Evolutionary conservation across 352 stramenopile genomes (phyloP), one percentile per base, ranked within the genome.

Genomic region (Saprolegnia parasitica): DNA sequence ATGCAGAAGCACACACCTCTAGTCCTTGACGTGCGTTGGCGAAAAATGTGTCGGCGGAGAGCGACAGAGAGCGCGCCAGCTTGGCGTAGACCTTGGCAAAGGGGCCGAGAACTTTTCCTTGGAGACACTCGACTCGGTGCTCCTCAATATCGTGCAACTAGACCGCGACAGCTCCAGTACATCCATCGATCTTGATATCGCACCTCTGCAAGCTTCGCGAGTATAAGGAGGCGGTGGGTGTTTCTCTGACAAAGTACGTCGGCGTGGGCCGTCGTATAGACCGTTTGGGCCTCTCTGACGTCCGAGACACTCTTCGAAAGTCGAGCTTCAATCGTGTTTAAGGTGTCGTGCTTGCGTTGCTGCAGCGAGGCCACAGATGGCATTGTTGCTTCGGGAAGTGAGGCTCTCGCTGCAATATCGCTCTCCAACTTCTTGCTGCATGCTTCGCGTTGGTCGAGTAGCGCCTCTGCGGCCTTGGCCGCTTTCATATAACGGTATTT

Each of bases 401-500:
- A 20, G 21, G 18, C 21, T n/a, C 20, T 55, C 0, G 13, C 39
- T 11, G n/a, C 24, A 46, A 52, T 50, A 20, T 70, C 63, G 11
- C n/a, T 62, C 15, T 70, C 50, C 20, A 29, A 21, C 49, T 62
- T 60, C 4, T 62, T 32, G 45, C 15, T 60, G 5, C 18, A 49
- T 16, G 37, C n/a, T 23, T 70, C 55, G 26, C 54, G 49, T 20
- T 49, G 13, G 13, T 32, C 45, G 23, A 70, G 47, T 16, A 42
- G 37, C 20, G 40, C 23, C 24, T 67, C 58, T 18, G 42, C 58
- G n/a, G 39, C 58, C n/a, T 56, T 54, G 45, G 21, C 49, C 11
- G 42, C 42, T 40, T 70, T 70, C 29, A 32, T 16, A 21, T 70
- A 54, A 6, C 29, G 18, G 4, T 70, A 15, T 46, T 45, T 60